Evolutionary conservation across 306 rosid genomes (phyloP).

Genomic region (Lathyrus oleraceus): DNA sequence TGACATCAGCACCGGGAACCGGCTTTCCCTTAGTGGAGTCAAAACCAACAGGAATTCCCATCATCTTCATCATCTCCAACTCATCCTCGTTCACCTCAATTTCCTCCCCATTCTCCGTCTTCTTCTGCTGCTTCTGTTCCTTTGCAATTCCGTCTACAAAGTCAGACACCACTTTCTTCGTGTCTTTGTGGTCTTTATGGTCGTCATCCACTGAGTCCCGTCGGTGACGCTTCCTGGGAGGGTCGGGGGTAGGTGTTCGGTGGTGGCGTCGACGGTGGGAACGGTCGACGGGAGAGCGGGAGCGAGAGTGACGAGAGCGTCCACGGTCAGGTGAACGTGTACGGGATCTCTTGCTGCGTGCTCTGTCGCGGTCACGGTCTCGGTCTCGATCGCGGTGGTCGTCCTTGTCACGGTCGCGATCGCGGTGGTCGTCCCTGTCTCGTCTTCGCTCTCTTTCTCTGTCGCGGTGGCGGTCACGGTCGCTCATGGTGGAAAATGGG

Average conservation of each 20-base stretch:
- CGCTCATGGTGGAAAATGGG: slow-evolving; percentile 43
- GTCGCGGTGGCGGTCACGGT: slow-evolving; percentile 49
- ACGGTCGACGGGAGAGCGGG: slow-evolving; percentile 68
- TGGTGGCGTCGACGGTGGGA: slow-evolving; percentile 64
- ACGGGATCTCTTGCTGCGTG: slow-evolving; percentile 70
- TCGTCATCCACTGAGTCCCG: slow-evolving; percentile 58
- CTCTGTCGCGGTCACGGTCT: slow-evolving; percentile 60
- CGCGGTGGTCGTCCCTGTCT: slow-evolving; percentile 30
- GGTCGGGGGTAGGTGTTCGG: slow-evolving; percentile 80
- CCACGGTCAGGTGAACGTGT: slow-evolving; percentile 71
- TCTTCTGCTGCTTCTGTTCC: slow-evolving; percentile 66
- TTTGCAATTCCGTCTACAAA: slow-evolving; percentile 75
- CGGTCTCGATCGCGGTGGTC: slow-evolving; percentile 38
- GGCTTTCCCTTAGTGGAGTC: slow-evolving; percentile 94
- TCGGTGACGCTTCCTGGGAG: slow-evolving; percentile 67
- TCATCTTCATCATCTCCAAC: slow-evolving; percentile 91
- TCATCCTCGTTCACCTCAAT: slow-evolving; percentile 65
- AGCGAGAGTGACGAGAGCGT: slow-evolving; percentile 76
- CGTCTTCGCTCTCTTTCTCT: slow-evolving; percentile 57
- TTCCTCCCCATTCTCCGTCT: slow-evolving; percentile 45
- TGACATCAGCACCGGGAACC: slow-evolving; percentile 83
- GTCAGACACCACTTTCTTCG: slow-evolving; percentile 72
- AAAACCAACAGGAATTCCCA: slow-evolving; percentile 86
- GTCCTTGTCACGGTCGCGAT: slow-evolving; percentile 26
- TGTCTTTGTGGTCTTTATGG: slow-evolving; percentile 61